Base-by-base conservation (phyloP, 2,329 filamentous ascomycete genomes). In the Allantophomopsis cytisporea region DNA sequence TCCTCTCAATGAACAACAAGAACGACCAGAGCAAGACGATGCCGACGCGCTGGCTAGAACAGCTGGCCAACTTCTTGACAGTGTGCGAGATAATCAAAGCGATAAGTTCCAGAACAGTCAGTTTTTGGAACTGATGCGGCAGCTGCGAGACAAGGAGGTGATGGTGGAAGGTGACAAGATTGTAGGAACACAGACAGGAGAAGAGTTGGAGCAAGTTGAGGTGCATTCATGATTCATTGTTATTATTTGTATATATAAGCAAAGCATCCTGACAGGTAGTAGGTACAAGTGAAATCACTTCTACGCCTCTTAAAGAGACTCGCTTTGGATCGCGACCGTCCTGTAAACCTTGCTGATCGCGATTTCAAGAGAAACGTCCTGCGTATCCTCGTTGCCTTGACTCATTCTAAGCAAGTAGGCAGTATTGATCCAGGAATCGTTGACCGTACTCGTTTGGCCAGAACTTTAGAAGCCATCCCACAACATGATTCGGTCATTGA, bases 101-200 rank as follows among this genome's bases (percentile, higher is more conserved):
- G 63, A 76, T 36, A 89, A 89, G 53, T 91, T 91, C 57, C 74
- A 77, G 50, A 75, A 87, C 52, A 88, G 83, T 47, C 73, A 73
- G 42, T 93, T 93, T 52, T 60, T 89, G 1, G 67, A 71, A 4
- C 63, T 93, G 35, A 91, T 93, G 84, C 72, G 80, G 18, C 71
- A 73, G 42, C 70, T 89, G 42, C 71, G 79, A 37, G 75, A 83
- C 51, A 66, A 71, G 39, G 76, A 88, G 59, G 73, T 87, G 11
- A 70, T 72, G 39, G 75, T 88, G 21, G 69, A 83, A 47, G 80
- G 77, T 36, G 77, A 83, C 53, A 72, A 74, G 50, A 65, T 81
- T 21, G 38, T 39, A n/a, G 32, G 14, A 17, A 23, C 14, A 13
- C 6, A 12, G 21, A 20, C 18, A 7, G 18, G 18, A 20, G 18